phyloP scores from a whole-genome alignment of 805 yeast genomes.

The Spathaspora passalidarum region DNA sequence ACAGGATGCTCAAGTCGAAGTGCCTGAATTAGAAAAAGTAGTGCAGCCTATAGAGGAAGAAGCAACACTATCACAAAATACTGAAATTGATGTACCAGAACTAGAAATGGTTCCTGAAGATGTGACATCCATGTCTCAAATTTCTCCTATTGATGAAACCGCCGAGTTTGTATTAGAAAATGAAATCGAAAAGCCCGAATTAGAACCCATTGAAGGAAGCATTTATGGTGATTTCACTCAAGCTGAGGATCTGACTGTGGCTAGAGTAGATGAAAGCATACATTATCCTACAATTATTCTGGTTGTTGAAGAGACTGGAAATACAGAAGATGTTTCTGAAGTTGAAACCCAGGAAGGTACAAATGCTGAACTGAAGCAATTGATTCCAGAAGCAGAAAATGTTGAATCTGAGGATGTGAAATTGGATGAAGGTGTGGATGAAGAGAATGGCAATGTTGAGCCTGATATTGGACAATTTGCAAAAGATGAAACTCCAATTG shows the following conservation, averaged over 20 bases:
- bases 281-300: neutral
- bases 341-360: neutral
- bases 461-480: neutral
- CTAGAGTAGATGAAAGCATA: neutral
- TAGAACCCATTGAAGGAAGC: neutral
- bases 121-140: too few species aligned
- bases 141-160: too few species aligned
- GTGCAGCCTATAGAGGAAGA: neutral
- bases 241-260: neutral
- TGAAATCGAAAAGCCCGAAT: neutral
- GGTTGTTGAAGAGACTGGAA: neutral
- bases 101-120: conserved; percentile 1
- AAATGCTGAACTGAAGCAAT: neutral
- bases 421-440: neutral
- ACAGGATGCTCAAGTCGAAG: conserved; percentile 1
- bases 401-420: neutral
- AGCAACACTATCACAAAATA: neutral
- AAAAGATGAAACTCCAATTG: neutral
- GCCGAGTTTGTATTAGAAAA: too few species aligned
- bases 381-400: neutral
- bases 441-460: neutral
- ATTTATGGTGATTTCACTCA: neutral
- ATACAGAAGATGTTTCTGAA: neutral
- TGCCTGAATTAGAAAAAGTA: conserved; percentile 1
- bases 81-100: conserved; percentile 1